Evolutionary conservation across 1,284 basidiomycete species (phyloP), one percentile per base, ranked within the genome.

Genomic region (Phaffia rhodozyma): DNA sequence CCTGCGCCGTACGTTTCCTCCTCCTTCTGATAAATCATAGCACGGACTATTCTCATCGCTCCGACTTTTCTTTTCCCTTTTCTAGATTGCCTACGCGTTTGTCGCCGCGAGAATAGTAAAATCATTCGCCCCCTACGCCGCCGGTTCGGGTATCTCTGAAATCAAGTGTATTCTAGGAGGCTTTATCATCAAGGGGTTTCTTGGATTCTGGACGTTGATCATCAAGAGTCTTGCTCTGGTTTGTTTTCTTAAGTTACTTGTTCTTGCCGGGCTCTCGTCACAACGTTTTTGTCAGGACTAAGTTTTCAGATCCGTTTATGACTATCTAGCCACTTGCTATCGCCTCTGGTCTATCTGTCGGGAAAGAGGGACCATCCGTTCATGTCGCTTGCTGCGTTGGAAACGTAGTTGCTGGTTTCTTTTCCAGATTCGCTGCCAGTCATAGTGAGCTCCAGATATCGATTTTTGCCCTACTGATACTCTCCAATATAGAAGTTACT

Each of bases 131-230:
- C 92, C 87, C 60, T 96, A 96, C 74, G 92, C 96, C 11, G 96
- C 96, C 9, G 94, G 96, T 5, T 97, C 92, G 66, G 96, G 96
- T 62, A 98, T 99, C 66, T 91, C 92, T 29, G 96, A 99, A 76
- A 97, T 99, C 78, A 99, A 98, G 73, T 97, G 93, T 75, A 97
- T 98, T 70, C 78, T 99, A 25, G 90, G 90, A 5, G 96, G 96
- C 1, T 98, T 99, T 75, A 82, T 92, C 71, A 97, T 98, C 86
- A 86, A 94, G 74, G 91, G 91, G 0, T 99, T 89, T 73, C 81
- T 98, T 49, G 87, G 91, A 16, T 84, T 88, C 66, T 84, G 86
- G 75, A 98, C 94, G 0, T 85, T 97, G 68, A 79, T 85, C 66
- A 87, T 97, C 74, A 97, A 97, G 79, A 90, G 87, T 70, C 77